Percentiles rank a stretch among this genome's conserved stretches.
Evolutionary conservation across 768 basidiomycete genomes (phyloP).

Genomic region (Hemileccinum rubropunctum): DNA sequence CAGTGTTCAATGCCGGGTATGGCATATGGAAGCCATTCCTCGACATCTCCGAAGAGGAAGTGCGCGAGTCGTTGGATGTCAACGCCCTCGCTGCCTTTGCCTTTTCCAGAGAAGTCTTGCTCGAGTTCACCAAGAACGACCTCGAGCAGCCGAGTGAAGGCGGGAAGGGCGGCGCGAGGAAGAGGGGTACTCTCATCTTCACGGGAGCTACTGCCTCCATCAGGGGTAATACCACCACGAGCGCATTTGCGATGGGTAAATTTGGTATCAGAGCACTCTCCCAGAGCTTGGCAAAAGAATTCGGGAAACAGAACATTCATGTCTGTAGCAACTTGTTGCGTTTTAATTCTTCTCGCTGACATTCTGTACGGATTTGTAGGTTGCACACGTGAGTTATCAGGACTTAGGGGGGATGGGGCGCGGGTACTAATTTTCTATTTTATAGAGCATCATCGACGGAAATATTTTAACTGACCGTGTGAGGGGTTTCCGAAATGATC

Average conservation of each 20-base stretch:
- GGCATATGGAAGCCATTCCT: conserved; percentile 68
- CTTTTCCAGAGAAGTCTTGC: conserved; percentile 59
- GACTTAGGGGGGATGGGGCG: not conserved
- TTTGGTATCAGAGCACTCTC: conserved; percentile 59
- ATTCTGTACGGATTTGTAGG: conserved; percentile 30
- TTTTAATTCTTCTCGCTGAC: not conserved
- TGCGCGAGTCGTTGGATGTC: conserved; percentile 47
- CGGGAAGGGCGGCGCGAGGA: conserved; percentile 41
- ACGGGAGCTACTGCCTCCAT: conserved; percentile 71
- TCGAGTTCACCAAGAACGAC: conserved; percentile 56
- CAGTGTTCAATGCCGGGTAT: conserved; percentile 61
- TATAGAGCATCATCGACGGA: conserved; percentile 69
- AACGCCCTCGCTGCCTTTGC: conserved; percentile 60
- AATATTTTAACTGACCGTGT: conserved; percentile 42
- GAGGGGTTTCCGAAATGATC: conserved; percentile 27
- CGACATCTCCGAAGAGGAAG: conserved; percentile 55
- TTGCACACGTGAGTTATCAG: conserved; percentile 57
- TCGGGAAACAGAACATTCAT: conserved; percentile 72
- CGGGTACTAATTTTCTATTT: not conserved
- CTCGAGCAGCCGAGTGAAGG: conserved; percentile 40
- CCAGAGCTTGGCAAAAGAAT: conserved; percentile 74
- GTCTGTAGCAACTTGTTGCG: conserved; percentile 31
- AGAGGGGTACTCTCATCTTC: conserved; percentile 64
- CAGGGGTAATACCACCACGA: conserved; percentile 60
- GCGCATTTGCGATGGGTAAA: conserved; percentile 63